These are phyloP conservation scores for Collybia sordida DNA, from an alignment of 768 basidiomycete species.

Conservation along the genomic window DNA sequence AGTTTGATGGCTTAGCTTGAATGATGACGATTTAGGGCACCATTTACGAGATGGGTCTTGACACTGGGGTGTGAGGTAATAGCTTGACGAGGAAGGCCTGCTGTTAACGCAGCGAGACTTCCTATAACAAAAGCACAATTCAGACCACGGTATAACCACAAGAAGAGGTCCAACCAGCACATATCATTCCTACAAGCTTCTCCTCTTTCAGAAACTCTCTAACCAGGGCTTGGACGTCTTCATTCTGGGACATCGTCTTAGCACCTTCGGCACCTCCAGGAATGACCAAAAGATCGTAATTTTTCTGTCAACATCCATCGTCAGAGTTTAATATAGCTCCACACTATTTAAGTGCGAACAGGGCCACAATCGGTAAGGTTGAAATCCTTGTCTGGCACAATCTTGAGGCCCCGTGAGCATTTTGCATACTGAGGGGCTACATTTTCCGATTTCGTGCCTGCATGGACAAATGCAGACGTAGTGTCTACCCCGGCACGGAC, in stretches of 20 bases:
- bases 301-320: slow-evolving; percentile 39
- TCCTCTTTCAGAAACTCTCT: slow-evolving; percentile 49
- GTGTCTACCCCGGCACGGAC: slow-evolving; percentile 70
- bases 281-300: slow-evolving; percentile 68
- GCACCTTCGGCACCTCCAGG: slow-evolving; percentile 83
- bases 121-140: slow-evolving; percentile 37
- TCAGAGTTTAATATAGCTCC: not conserved
- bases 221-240: slow-evolving; percentile 62
- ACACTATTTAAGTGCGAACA: slow-evolving; percentile 28
- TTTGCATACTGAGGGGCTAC: slow-evolving; percentile 49
- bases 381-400: slow-evolving; percentile 64
- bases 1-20: not conserved
- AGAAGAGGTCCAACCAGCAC: slow-evolving; percentile 56
- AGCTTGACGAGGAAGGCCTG: slow-evolving; percentile 58
- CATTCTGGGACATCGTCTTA: slow-evolving; percentile 62
- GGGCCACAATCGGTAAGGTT: slow-evolving; percentile 44
- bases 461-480: slow-evolving; percentile 59
- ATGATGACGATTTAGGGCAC: slow-evolving; percentile 29
- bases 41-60: slow-evolving; percentile 51
- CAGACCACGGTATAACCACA: not conserved
- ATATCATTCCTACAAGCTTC: slow-evolving; percentile 81
- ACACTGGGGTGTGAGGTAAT: slow-evolving; percentile 82
- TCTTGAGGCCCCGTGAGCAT: slow-evolving; percentile 72
- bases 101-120: slow-evolving; percentile 64
- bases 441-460: slow-evolving; percentile 22